These are phyloP conservation scores for Pythium biforme DNA, from an alignment of 352 stramenopile species.

Conservation along the genomic window DNA sequence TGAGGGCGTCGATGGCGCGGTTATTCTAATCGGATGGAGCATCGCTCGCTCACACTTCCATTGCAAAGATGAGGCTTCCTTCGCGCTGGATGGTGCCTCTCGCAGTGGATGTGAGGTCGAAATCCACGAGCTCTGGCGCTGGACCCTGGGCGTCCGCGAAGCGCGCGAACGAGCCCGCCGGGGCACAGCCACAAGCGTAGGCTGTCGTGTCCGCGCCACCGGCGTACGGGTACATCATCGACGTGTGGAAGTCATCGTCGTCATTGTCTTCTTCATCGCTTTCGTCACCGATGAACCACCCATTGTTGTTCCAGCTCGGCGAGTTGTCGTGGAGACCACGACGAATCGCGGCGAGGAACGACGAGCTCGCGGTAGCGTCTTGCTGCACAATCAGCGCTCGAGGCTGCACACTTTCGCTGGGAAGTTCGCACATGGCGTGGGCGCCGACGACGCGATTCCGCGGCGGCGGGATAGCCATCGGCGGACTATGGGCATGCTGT, in stretches of 20 bases:
- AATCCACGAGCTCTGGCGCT: slow-evolving; percentile 1
- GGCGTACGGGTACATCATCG: slow-evolving; percentile 13
- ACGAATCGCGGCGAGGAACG: slow-evolving; percentile 23
- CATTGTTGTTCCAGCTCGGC: slow-evolving; percentile 23
- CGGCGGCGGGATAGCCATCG: slow-evolving; percentile 18
- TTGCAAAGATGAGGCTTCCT: slow-evolving; percentile 23
- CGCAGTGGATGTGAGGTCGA: slow-evolving; percentile 4
- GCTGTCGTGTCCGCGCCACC: not conserved
- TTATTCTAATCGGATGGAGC: not conserved
- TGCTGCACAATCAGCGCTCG: not conserved
- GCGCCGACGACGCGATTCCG: not conserved
- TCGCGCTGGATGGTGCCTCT: slow-evolving; percentile 8
- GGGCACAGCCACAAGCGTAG: slow-evolving; percentile 5
- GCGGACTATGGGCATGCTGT: slow-evolving; percentile 13
- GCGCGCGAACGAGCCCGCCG: slow-evolving; percentile 19
- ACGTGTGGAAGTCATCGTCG: slow-evolving; percentile 19
- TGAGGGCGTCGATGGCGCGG: not conserved
- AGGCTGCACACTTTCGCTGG: not conserved
- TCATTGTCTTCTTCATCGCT: slow-evolving; percentile 20
- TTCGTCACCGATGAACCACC: slow-evolving; percentile 26
- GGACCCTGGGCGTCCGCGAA: not conserved
- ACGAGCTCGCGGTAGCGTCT: slow-evolving; percentile 8
- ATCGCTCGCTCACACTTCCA: slow-evolving; percentile 17
- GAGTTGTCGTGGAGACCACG: slow-evolving; percentile 21
- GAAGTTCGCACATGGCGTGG: not conserved